These are phyloP conservation scores for Lactarius hengduanensis DNA, from an alignment of 768 basidiomycete genomes.

Conservation along the genomic window DNA sequence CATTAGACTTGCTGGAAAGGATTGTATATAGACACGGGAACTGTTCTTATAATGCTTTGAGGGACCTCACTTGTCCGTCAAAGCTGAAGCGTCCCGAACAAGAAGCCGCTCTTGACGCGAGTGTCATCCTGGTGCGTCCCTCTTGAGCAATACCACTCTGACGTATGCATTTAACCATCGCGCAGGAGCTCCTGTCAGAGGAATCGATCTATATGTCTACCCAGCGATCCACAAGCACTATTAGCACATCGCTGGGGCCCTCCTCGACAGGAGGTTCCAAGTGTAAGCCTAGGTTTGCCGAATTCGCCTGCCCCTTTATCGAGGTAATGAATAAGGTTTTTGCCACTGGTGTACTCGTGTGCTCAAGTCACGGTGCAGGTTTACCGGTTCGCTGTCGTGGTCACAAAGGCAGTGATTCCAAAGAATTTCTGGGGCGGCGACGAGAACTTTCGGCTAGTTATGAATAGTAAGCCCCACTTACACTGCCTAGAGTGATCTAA, in stretches of 20 bases:
- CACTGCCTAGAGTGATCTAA: neutral
- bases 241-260: slow-evolving; percentile 53
- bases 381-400: slow-evolving; percentile 57
- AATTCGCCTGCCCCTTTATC: slow-evolving; percentile 63
- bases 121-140: slow-evolving; percentile 55
- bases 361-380: slow-evolving; percentile 47
- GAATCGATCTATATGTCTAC: slow-evolving; percentile 53
- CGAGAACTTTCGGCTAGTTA: slow-evolving; percentile 58
- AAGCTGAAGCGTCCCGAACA: slow-evolving; percentile 52
- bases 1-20: slow-evolving; percentile 54
- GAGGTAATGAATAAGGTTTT: slow-evolving; percentile 48
- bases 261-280: slow-evolving; percentile 41
- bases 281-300: slow-evolving; percentile 72
- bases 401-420: slow-evolving; percentile 72
- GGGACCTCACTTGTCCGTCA: slow-evolving; percentile 68
- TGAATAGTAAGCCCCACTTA: slow-evolving; percentile 43
- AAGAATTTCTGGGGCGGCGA: slow-evolving; percentile 75
- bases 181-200: slow-evolving; percentile 76
- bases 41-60: slow-evolving; percentile 66
- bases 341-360: neutral
- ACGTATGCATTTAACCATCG: neutral
- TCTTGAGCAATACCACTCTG: neutral
- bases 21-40: slow-evolving; percentile 66
- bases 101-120: slow-evolving; percentile 52
- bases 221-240: slow-evolving; percentile 43